Conservation (phyloP, 139 green algal genomes). For the Chlamydomonas schloesseri region DNA sequence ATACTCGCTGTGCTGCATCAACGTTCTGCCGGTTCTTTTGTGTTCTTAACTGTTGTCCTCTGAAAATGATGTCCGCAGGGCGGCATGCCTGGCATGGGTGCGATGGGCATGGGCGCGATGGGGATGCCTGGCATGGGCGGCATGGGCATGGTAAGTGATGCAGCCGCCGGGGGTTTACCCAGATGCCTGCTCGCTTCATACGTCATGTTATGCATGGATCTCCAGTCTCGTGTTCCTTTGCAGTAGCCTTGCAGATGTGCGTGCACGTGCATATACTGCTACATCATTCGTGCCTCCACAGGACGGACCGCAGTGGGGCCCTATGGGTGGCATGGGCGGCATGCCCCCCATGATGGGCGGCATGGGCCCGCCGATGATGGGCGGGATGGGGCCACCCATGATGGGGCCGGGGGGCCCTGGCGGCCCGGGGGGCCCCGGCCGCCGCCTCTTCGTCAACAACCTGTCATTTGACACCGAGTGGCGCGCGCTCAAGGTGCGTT, state of each 20-base stretch:
- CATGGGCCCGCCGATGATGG: background rate
- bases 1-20: no score
- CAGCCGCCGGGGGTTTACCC: no score
- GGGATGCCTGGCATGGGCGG: background rate
- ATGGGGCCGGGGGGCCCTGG: background rate
- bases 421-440: conserved; percentile 33
- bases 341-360: conserved; percentile 8
- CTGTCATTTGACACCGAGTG: conserved; percentile 62
- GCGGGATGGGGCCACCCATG: conserved; percentile 26
- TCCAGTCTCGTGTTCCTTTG: no score
- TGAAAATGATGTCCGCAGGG: background rate
- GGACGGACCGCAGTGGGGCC: conserved; percentile 25
- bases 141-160: conserved; percentile 23
- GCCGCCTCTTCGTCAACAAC: conserved; percentile 80
- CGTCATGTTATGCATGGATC: no score
- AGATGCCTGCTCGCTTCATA: no score
- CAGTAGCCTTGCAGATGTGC: no score
- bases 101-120: conserved; percentile 11
- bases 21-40: no score
- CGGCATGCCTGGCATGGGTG: conserved; percentile 36
- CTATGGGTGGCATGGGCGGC: conserved; percentile 29
- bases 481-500: conserved; percentile 31
- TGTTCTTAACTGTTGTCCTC: no score
- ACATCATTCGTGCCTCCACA: background rate
- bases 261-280: no score